These are phyloP conservation scores for Malus hybrid DNA, from an alignment of 331 rosid genomes.

Conservation along the genomic window DNA sequence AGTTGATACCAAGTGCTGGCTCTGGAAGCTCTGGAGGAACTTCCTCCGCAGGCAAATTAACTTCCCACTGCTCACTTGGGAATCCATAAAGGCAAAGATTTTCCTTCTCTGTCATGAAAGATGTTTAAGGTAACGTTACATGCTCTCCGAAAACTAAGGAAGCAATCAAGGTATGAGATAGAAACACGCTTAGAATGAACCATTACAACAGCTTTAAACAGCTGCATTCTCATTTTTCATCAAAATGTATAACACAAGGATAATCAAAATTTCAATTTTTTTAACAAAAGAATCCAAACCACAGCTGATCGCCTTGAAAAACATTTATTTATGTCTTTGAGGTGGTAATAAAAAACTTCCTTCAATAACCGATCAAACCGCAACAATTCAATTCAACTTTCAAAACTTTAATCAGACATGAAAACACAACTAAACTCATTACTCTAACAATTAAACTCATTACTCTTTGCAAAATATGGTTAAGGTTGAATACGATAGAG, in stretches of 20 bases:
- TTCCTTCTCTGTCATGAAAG: slow-evolving; percentile 54
- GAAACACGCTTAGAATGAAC: neutral
- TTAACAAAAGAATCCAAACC: neutral
- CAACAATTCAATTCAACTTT: neutral
- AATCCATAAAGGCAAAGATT: slow-evolving; percentile 79
- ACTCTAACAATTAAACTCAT: neutral
- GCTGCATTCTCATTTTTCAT: neutral
- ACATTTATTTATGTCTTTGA: neutral
- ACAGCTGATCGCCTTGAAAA: neutral
- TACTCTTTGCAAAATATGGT: neutral
- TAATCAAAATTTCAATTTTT: neutral
- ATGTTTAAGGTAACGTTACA: slow-evolving; percentile 5
- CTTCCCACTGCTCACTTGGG: slow-evolving; percentile 78
- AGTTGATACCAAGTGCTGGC: slow-evolving; percentile 71
- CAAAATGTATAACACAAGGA: neutral
- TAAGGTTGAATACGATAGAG: too few relatives aligned
- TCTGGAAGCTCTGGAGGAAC: slow-evolving; percentile 82
- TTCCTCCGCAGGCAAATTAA: slow-evolving; percentile 69
- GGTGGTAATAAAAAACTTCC: neutral
- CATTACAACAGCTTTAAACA: neutral
- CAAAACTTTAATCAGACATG: neutral
- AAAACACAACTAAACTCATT: neutral
- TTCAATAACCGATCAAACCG: neutral
- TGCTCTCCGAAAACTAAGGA: neutral
- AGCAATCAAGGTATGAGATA: neutral